Evolutionary conservation across 768 basidiomycete genomes (phyloP).

Genomic region (Rhodosporidiobolus odoratus): DNA sequence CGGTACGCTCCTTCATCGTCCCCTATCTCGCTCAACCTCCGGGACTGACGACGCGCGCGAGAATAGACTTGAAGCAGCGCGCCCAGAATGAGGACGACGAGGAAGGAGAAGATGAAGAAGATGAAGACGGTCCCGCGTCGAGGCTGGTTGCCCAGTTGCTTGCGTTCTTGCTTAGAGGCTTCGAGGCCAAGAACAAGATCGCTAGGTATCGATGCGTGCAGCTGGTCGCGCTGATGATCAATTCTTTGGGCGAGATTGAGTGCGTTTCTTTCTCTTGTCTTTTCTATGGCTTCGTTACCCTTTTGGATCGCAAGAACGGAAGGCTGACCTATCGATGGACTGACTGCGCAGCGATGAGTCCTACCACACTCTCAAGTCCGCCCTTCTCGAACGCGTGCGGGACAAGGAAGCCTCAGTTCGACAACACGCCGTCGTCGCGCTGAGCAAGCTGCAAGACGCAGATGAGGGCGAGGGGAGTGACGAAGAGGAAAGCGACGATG

Average conservation of each 20-base stretch:
- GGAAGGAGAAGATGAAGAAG: conserved; percentile 51
- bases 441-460: conserved; percentile 67
- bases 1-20: conserved; percentile 50
- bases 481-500: conserved; percentile 43
- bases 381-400: conserved; percentile 64
- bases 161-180: conserved; percentile 69
- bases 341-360: conserved; percentile 61
- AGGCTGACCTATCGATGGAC: neutral
- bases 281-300: neutral
- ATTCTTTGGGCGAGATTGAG: conserved; percentile 78
- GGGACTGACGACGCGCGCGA: conserved; percentile 44
- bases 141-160: conserved; percentile 66
- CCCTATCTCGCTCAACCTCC: conserved; percentile 43
- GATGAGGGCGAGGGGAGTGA: conserved; percentile 60
- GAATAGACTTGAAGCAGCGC: conserved; percentile 35
- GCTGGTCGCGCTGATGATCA: conserved; percentile 71
- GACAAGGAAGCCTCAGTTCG: conserved; percentile 77
- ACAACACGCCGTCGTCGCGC: conserved; percentile 69
- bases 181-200: conserved; percentile 77
- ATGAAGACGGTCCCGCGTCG: conserved; percentile 62
- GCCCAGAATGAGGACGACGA: conserved; percentile 47
- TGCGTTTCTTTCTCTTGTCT: conserved; percentile 48
- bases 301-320: neutral
- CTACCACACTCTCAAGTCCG: conserved; percentile 58
- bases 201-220: conserved; percentile 75